Percentiles rank a stretch among this genome's conserved stretches.
These are phyloP conservation scores for Blastobotrys aristatus DNA, from an alignment of 1,139 yeast genomes.

Conservation along the genomic window DNA sequence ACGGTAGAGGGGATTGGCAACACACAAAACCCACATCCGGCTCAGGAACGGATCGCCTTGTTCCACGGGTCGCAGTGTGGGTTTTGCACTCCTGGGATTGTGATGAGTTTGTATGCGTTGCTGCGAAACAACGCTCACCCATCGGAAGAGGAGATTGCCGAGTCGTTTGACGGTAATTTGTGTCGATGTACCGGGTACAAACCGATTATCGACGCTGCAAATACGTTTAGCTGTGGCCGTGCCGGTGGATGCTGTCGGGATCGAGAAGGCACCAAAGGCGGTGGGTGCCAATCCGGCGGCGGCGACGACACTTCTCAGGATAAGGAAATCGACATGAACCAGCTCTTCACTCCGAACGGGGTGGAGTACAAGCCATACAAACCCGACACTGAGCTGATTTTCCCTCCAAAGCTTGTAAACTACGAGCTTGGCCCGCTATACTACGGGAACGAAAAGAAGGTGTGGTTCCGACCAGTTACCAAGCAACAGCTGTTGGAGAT, in stretches of 20 bases:
- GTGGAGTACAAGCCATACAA: slow-evolving; percentile 36
- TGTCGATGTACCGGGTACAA: slow-evolving; percentile 47
- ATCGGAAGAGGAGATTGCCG: slow-evolving; percentile 38
- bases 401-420: slow-evolving; percentile 37
- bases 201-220: slow-evolving; percentile 44
- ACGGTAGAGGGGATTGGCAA: slow-evolving; percentile 44
- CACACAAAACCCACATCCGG: slow-evolving; percentile 39
- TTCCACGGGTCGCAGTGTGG: slow-evolving; percentile 49
- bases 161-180: slow-evolving; percentile 43
- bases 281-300: slow-evolving; percentile 4
- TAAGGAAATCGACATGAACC: slow-evolving; percentile 14
- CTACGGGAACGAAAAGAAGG: slow-evolving; percentile 36
- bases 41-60: slow-evolving; percentile 43
- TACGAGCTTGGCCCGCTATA: slow-evolving; percentile 32
- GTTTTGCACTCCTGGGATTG: slow-evolving; percentile 46
- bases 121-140: slow-evolving; percentile 39
- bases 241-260: slow-evolving; percentile 26
- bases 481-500: slow-evolving; percentile 37
- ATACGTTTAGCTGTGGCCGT: slow-evolving; percentile 35
- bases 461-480: slow-evolving; percentile 42
- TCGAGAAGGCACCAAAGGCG: slow-evolving; percentile 15
- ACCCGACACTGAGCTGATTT: slow-evolving; percentile 37
- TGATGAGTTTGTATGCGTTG: slow-evolving; percentile 43
- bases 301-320: slow-evolving; percentile 18
- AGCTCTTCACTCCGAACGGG: slow-evolving; percentile 32